Evolutionary conservation across 2,329 filamentous ascomycete genomes (phyloP).

Genomic region (Drechslerella coelobrocha): DNA sequence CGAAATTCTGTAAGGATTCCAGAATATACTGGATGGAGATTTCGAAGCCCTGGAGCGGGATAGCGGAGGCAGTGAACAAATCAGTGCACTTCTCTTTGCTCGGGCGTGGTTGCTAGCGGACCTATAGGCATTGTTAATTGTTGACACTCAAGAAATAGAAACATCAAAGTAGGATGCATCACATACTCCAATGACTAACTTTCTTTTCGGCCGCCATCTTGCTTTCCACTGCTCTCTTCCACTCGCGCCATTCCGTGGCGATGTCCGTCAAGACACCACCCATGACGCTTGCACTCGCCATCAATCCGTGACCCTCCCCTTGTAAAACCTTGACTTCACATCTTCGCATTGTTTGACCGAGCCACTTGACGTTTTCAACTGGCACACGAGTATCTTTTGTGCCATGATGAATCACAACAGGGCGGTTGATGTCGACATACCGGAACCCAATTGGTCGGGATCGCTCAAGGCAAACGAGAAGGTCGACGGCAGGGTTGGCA

Average conservation of each 20-base stretch:
- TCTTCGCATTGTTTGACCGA: conserved; percentile 88
- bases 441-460: conserved; percentile 91
- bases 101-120: conserved; percentile 40
- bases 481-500: conserved; percentile 90
- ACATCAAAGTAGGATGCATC: neutral
- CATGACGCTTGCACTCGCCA: conserved; percentile 95
- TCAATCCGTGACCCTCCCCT: conserved; percentile 90
- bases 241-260: conserved; percentile 89
- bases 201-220: conserved; percentile 38
- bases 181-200: conserved; percentile 45
- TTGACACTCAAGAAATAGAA: neutral
- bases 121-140: conserved; percentile 26
- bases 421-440: conserved; percentile 91
- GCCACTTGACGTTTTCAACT: conserved; percentile 92
- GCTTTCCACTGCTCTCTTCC: conserved; percentile 66
- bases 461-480: conserved; percentile 90
- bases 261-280: conserved; percentile 93
- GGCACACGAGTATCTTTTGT: conserved; percentile 89
- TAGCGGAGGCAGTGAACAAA: neutral
- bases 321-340: conserved; percentile 91
- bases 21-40: neutral
- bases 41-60: neutral
- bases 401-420: conserved; percentile 93
- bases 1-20: neutral
- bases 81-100: conserved; percentile 45